A percentile compares a stretch with the other conserved stretches of the same genome.
These are phyloP conservation scores for Podaxis pistillaris DNA, from an alignment of 768 basidiomycete genomes.

Conservation along the genomic window DNA sequence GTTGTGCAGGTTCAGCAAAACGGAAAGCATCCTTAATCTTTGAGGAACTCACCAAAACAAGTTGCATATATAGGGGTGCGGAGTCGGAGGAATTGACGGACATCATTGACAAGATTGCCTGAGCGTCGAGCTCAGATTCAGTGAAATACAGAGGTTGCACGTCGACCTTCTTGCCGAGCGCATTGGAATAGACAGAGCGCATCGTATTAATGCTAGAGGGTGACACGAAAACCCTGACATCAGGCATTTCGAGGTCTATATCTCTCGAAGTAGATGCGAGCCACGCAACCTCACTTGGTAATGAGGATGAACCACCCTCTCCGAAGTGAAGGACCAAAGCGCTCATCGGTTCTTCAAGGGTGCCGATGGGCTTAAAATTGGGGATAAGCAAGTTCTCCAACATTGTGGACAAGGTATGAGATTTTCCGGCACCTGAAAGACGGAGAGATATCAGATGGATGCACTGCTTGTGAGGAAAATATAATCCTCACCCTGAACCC, in stretches of 20 bases:
- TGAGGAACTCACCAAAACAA: slow-evolving; percentile 50
- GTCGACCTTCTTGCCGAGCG: slow-evolving; percentile 44
- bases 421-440: slow-evolving; percentile 63
- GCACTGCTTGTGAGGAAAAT: background rate
- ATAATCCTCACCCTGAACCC: slow-evolving; percentile 52
- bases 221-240: slow-evolving; percentile 55
- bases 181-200: slow-evolving; percentile 46
- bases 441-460: background rate
- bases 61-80: slow-evolving; percentile 69
- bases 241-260: slow-evolving; percentile 29
- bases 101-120: slow-evolving; percentile 76
- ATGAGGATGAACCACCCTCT: slow-evolving; percentile 55
- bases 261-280: slow-evolving; percentile 34
- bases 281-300: slow-evolving; percentile 72
- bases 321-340: slow-evolving; percentile 72
- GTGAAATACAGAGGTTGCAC: slow-evolving; percentile 57
- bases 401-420: slow-evolving; percentile 66
- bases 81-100: slow-evolving; percentile 58
- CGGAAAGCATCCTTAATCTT: background rate
- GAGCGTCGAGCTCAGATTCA: slow-evolving; percentile 62
- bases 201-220: slow-evolving; percentile 60
- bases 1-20: background rate
- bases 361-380: slow-evolving; percentile 45
- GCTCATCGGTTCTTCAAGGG: slow-evolving; percentile 49
- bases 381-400: slow-evolving; percentile 72